Evolutionary conservation across 305 asterid genomes (phyloP).

Genomic region (Fraxinus angustifolia): DNA sequence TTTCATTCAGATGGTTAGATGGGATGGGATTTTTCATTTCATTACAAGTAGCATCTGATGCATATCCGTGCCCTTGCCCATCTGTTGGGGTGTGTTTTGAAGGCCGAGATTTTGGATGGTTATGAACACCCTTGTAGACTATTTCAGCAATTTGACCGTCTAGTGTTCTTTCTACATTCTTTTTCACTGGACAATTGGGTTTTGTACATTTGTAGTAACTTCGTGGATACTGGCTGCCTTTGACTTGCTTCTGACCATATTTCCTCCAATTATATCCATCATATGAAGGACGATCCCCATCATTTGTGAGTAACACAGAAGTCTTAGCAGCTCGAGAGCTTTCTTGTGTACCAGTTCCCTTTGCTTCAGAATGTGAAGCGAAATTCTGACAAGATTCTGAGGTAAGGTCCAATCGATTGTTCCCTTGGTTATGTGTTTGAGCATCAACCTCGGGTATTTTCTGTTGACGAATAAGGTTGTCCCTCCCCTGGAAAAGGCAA

Average conservation of each 20-base stretch:
- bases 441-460: conserved; percentile 29
- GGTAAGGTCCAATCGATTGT: conserved; percentile 20
- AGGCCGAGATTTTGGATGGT: conserved; percentile 56
- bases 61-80: conserved; percentile 28
- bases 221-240: conserved; percentile 79
- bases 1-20: conserved; percentile 26
- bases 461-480: conserved; percentile 22
- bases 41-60: conserved; percentile 22
- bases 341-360: conserved; percentile 19
- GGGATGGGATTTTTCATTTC: conserved; percentile 23
- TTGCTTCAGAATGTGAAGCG: conserved; percentile 16
- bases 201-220: conserved; percentile 82
- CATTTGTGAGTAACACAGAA: conserved; percentile 24
- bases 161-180: conserved; percentile 59
- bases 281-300: conserved; percentile 39
- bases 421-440: conserved; percentile 23
- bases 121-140: conserved; percentile 78
- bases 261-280: conserved; percentile 89
- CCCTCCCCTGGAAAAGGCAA: conserved; percentile 34
- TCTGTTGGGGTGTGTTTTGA: conserved; percentile 28
- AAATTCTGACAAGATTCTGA: conserved; percentile 24
- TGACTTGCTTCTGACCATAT: conserved; percentile 90
- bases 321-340: conserved; percentile 37
- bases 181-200: conserved; percentile 77
- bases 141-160: conserved; percentile 70